Evolutionary conservation across 1,284 basidiomycete genomes (phyloP), one percentile per base, ranked within the genome.

Genomic region (Wallemia mellicola): DNA sequence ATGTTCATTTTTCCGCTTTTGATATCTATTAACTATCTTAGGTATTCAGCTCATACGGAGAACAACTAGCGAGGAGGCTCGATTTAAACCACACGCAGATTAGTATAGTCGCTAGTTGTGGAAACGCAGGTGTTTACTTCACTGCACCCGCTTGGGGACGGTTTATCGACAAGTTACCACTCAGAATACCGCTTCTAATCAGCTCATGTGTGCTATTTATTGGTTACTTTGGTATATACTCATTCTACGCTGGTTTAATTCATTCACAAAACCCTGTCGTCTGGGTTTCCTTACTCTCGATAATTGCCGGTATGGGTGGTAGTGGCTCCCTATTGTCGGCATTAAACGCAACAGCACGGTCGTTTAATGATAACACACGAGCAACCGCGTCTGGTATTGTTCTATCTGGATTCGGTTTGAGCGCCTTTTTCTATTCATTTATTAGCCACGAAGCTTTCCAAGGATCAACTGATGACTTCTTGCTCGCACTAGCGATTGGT

Each of bases 351-450:
- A 48, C 38, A 3, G 19, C 38, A 3, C 38, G 38, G 22, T 48
- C 38, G 5, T 48, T 48, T n/a, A 48, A n/a, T n/a, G 22, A 48
- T 3, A 48, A 48, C 38, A 17, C 19, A 3, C 38, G 38, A 48
- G 38, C 38, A 48, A 48, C 38, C 14, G 38, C 38, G 5, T 48
- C 38, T 15, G 38, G 38, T 7, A 48, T 48, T 48, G 38, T 48
- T n/a, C 38, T 48, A n/a, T 48, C 38, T 15, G 38, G 38, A 48
- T 48, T 48, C 38, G 38, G 38, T 17, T n/a, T 48, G 38, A 48
- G 38, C 38, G 38, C 38, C 38, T 48, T 48, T n/a, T 48, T 48
- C 38, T 48, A 48, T n/a, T 48, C 38, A n/a, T 48, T 48, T n/a
- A 48, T 48, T n/a, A 48, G 38, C n/a, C 38, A 48, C 38, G 38